Evolutionary conservation across 306 rosid genomes (phyloP).

Genomic region (Vigna nakashimae): DNA sequence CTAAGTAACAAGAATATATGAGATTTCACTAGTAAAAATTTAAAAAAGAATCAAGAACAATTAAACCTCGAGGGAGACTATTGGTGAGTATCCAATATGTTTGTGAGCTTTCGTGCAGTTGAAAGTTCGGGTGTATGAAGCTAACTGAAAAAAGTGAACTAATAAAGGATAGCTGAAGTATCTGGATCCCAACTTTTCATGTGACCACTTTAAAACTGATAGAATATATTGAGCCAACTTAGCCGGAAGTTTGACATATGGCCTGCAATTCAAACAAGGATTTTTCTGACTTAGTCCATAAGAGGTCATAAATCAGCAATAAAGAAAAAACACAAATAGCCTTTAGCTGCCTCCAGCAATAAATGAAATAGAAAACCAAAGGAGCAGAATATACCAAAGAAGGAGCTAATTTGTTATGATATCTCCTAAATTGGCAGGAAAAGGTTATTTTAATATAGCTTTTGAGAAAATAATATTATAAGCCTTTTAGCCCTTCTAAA

Average conservation of each 20-base stretch:
- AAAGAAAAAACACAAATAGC: constrained; percentile 32
- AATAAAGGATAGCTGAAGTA: constrained; percentile 57
- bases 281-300: constrained; percentile 37
- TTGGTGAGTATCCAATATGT: constrained; percentile 70
- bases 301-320: constrained; percentile 33
- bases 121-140: constrained; percentile 69
- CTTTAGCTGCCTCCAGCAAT: constrained; percentile 18
- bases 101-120: constrained; percentile 71
- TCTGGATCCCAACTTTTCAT: constrained; percentile 58
- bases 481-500: constrained; percentile 26
- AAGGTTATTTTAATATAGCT: constrained; percentile 23
- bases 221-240: constrained; percentile 60
- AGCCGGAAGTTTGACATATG: constrained; percentile 73
- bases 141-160: constrained; percentile 65
- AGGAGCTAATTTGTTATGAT: constrained; percentile 18
- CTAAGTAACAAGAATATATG: constrained; percentile 17
- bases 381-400: not conserved
- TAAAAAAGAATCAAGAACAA: constrained; percentile 41
- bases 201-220: constrained; percentile 59
- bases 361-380: constrained; percentile 41
- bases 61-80: constrained; percentile 71
- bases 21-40: constrained; percentile 8
- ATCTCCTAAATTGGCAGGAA: constrained; percentile 31
- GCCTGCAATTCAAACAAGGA: constrained; percentile 63
- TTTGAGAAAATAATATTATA: constrained; percentile 17